Conservation (phyloP, 495 filamentous ascomycete species). For the Podospora sp. region DNA sequence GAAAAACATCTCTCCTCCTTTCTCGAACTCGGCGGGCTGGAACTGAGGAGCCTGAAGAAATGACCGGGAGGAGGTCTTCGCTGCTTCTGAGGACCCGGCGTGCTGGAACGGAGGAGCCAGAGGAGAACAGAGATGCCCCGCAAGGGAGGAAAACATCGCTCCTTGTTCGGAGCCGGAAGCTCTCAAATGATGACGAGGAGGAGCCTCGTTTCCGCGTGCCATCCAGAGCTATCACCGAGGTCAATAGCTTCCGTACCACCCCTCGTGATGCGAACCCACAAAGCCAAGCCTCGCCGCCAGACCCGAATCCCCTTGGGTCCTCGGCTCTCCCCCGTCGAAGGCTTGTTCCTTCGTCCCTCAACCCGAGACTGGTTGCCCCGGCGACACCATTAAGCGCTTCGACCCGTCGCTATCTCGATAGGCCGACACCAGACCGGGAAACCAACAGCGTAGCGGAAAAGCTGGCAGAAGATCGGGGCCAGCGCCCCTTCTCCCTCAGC, state of each 20-base stretch:
- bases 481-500: conserved; percentile 44
- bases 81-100: conserved; percentile 48
- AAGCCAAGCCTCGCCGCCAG: conserved; percentile 31
- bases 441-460: conserved; percentile 40
- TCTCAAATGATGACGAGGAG: conserved; percentile 49
- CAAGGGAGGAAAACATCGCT: conserved; percentile 46
- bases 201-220: conserved; percentile 55
- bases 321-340: conserved; percentile 49
- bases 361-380: conserved; percentile 39
- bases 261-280: conserved; percentile 40
- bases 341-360: conserved; percentile 41
- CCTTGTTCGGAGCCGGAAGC: conserved; percentile 43
- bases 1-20: conserved; percentile 51
- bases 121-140: conserved; percentile 32
- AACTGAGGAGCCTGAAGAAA: conserved; percentile 50
- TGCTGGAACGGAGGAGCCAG: conserved; percentile 51
- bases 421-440: conserved; percentile 45
- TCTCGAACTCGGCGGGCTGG: conserved; percentile 45
- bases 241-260: conserved; percentile 41
- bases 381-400: conserved; percentile 29
- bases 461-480: conserved; percentile 45
- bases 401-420: conserved; percentile 51
- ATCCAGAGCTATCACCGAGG: conserved; percentile 60
- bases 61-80: conserved; percentile 47
- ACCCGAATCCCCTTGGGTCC: conserved; percentile 33